Base-by-base conservation (phyloP, 225 moss, liverwort and hornwort genomes). In the Anthoceros angustus region DNA sequence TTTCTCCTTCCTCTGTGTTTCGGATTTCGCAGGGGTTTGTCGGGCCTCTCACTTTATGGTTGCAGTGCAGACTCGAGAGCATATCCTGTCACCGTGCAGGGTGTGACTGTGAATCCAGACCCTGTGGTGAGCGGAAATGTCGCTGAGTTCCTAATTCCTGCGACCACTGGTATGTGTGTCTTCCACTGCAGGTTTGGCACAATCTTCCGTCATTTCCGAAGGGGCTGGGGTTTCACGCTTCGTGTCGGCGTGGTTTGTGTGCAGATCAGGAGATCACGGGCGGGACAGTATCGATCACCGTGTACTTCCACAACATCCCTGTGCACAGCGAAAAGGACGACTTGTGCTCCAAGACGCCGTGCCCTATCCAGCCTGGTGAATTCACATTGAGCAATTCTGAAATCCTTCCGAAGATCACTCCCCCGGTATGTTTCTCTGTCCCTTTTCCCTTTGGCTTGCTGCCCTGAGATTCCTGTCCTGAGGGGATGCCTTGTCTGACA, bases 111-210 rank as follows among this genome's bases (percentile, higher is more conserved):
- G 8, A 74, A 69, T 62, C 84, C 84, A 61, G 78, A 84, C 62
- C 84, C 84, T 39, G 81, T 81, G 63, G 61, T 84, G 61, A 84
- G 84, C 55, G 84, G 84, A 41, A 64, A 79, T 70, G 75, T 74
- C 48, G 82, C 78, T 74, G 79, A 81, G 66, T 82, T 84, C 71
- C 61, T 43, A 2, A 75, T 84, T 40, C 81, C 81, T 39, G 84
- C 84, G 46, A 75, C 79, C 62, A 84, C 84, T 5, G 55, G 84
- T 82, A 46, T 72, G 77, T 70, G 42, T 14, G 49, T 39, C 50
- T 24, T 60, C n/a, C 45, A 5, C 14, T 69, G 6, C 23, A 38
- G 65, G 25, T 40, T 32, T 40, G 25, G 8, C 12, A 24, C 25
- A 25, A 63, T 5, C 5, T 63, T 63, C 39, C 25, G 23, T 63